Conservation (phyloP, 2,329 filamentous ascomycete species). For the Fusarium sp. region DNA sequence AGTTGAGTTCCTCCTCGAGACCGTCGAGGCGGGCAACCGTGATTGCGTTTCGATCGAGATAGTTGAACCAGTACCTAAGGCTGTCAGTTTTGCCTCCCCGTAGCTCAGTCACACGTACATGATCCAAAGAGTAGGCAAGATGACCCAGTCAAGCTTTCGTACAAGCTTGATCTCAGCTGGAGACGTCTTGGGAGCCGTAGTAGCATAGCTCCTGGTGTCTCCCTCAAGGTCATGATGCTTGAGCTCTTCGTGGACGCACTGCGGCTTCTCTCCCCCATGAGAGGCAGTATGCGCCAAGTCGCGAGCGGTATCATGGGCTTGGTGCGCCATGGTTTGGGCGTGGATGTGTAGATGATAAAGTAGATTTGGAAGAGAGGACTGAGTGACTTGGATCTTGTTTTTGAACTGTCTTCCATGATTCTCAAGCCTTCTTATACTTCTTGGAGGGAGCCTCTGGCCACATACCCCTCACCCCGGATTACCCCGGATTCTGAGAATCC, state of each 20-base stretch:
- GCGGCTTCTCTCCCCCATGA: neutral
- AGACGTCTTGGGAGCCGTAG: constrained; percentile 12
- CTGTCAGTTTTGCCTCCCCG: constrained; percentile 29
- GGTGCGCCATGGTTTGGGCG: neutral
- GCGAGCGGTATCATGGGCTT: neutral
- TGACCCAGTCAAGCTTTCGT: constrained; percentile 22
- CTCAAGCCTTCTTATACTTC: neutral
- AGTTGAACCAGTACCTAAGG: neutral
- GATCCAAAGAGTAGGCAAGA: constrained; percentile 47
- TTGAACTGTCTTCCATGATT: neutral
- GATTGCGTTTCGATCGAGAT: constrained; percentile 58
- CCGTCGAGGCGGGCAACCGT: constrained; percentile 53
- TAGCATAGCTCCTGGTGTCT: neutral
- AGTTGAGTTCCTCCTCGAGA: constrained; percentile 44
- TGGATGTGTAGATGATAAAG: neutral
- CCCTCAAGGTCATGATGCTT: neutral
- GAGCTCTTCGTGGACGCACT: neutral
- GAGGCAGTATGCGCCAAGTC: neutral
- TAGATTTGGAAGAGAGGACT: neutral
- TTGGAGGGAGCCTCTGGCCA: neutral
- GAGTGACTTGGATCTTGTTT: neutral
- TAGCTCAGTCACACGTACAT: constrained; percentile 57
- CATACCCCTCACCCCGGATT: neutral
- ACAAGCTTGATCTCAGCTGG: constrained; percentile 27
- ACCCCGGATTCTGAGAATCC: neutral